Percentiles rank a stretch among this genome's conserved stretches.
These are phyloP conservation scores for Psidium friedrichsthalianum DNA, from an alignment of 345 rosid species.

Conservation along the genomic window DNA sequence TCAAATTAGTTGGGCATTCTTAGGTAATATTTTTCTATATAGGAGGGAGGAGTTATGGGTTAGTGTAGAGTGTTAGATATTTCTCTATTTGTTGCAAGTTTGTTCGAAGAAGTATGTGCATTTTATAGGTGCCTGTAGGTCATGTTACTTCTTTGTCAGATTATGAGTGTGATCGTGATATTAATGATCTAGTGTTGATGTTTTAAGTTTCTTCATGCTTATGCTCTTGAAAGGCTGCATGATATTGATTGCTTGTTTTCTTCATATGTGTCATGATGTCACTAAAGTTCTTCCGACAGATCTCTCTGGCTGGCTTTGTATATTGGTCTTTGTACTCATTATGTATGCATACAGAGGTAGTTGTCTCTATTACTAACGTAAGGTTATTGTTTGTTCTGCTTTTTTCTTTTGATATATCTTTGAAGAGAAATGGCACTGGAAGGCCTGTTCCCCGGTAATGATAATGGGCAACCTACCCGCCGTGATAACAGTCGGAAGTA, in stretches of 20 bases:
- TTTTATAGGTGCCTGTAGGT: neutral
- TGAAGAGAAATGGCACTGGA: conserved; percentile 81
- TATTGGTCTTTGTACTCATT: neutral
- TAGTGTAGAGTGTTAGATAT: neutral
- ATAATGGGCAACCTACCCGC: conserved; percentile 25
- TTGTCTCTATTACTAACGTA: neutral
- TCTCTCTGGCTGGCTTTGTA: neutral
- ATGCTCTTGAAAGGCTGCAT: neutral
- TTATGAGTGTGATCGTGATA: neutral
- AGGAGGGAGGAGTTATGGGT: neutral
- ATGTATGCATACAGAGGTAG: neutral
- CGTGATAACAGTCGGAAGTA: conserved; percentile 37
- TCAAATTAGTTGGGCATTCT: neutral
- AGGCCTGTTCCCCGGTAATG: conserved; percentile 64
- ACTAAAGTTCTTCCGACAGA: neutral
- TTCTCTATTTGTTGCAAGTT: neutral
- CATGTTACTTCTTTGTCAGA: neutral
- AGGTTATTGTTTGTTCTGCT: neutral
- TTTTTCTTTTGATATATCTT: conserved; percentile 1
- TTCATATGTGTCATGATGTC: neutral
- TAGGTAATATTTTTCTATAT: neutral
- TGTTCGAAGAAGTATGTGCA: neutral
- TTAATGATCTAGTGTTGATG: neutral
- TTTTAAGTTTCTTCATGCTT: neutral
- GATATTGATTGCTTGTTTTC: neutral